Percentiles rank a stretch among this genome's conserved stretches.
These are phyloP conservation scores for Nakazawaea pomicola DNA, from an alignment of 805 yeast species.

Conservation along the genomic window DNA sequence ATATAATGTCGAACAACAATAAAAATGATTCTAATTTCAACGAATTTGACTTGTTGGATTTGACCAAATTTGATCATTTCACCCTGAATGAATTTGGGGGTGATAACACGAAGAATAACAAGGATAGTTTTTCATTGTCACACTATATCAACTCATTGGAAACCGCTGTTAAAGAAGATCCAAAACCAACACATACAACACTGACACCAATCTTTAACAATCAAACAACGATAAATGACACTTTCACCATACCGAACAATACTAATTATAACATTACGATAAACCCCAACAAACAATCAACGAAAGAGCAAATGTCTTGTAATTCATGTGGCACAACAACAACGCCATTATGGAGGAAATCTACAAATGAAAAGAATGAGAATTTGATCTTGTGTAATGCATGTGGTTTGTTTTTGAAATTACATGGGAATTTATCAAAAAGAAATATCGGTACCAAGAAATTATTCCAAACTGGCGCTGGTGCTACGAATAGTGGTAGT, in stretches of 20 bases:
- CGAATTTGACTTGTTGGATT: conserved; percentile 23
- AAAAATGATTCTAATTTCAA: conserved; percentile 11
- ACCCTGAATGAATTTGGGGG: neutral
- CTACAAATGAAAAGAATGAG: conserved; percentile 50
- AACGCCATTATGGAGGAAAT: conserved; percentile 90
- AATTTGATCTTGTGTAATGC: conserved; percentile 89
- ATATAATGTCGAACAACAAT: neutral
- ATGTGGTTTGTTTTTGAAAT: conserved; percentile 82
- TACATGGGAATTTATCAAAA: conserved; percentile 62
- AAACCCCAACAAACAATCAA: conserved; percentile 9
- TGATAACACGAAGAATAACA: conserved; percentile 10
- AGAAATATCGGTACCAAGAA: conserved; percentile 20
- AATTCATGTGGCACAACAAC: conserved; percentile 88
- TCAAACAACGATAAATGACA: conserved; percentile 11
- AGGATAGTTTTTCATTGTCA: conserved; percentile 17
- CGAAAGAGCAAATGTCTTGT: conserved; percentile 44
- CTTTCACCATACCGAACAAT: conserved; percentile 15
- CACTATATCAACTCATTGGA: conserved; percentile 29
- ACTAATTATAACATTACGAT: conserved; percentile 6
- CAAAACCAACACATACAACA: conserved; percentile 2
- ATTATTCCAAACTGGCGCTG: conserved; percentile 16
- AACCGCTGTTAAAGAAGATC: conserved; percentile 24
- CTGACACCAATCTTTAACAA: conserved; percentile 14
- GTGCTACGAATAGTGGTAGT: conserved; percentile 16
- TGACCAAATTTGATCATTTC: conserved; percentile 18